These are phyloP conservation scores for Lenwebbia sp. DNA, from an alignment of 345 rosid species.

Conservation along the genomic window DNA sequence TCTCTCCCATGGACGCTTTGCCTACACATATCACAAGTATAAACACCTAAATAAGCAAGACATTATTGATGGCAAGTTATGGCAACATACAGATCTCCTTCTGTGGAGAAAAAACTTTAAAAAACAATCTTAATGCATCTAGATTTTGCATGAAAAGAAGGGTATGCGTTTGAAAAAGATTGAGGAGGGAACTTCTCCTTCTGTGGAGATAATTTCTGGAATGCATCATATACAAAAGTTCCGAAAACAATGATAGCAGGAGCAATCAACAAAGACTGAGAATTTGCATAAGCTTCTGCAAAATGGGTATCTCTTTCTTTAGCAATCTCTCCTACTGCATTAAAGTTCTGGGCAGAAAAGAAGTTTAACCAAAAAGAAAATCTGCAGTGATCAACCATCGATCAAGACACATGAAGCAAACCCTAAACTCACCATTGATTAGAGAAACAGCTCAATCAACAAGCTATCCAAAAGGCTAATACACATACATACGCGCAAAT, in stretches of 20 bases:
- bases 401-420: background rate
- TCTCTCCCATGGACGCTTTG: conserved; percentile 6
- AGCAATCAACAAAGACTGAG: background rate
- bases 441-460: background rate
- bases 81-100: background rate
- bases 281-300: background rate
- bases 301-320: background rate
- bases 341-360: background rate
- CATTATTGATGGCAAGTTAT: background rate
- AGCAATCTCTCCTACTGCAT: background rate
- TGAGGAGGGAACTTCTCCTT: background rate
- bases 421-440: background rate
- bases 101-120: too few species aligned
- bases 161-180: background rate
- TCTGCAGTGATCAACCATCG: background rate
- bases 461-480: background rate
- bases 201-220: background rate
- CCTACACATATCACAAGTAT: background rate
- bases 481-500: background rate
- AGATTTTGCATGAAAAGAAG: too few species aligned
- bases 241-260: background rate
- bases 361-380: background rate
- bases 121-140: too few species aligned
- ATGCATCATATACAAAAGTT: background rate
- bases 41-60: background rate